Evolutionary conservation across 805 yeast genomes (phyloP), one percentile per base, ranked within the genome.

Genomic region (Metschnikowia cubensis): DNA sequence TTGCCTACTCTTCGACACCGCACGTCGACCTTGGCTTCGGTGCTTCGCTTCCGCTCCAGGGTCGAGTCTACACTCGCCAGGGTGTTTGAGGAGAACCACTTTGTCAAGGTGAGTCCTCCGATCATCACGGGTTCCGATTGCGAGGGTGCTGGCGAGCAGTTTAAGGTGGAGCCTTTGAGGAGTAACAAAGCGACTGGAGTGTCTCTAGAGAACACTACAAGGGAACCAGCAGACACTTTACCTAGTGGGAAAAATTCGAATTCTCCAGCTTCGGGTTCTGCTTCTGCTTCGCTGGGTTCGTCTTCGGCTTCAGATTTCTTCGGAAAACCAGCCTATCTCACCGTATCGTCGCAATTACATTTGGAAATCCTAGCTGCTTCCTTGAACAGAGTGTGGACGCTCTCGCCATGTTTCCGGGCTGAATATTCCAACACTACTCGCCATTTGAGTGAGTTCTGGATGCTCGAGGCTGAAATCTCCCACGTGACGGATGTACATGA

Each of bases 101-200:
- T 88, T 56, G 68, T 75, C 13, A 91, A 89, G 69, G 89, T 88
- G 0, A 74, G 83, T 22, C 96, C 98, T 3, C 99, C 99, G 6
- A 59, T 92, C 11, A 69, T 92, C 20, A 94, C 99, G 0, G 75
- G 88, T 10, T 82, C 95, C 1, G 99, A 94, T 65, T 92, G 98
- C 64, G 99, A 94, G 69, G 98, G 99, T 15, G 97, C 96, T 3
- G 98, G 98, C 4, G 98, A 94, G 63, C 80, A 87, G 53, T 94
- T 94, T 57, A 70, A 69, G 42, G 69, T 91, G 10, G 75, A 73
- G 40, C 68, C 77, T 1, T 10, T 42, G 11, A 25, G 29, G 11
- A 25, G 29, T 33, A 15, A 13, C n/a, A 4, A 6, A 14, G 15
- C 14, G 6, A 13, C 34, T 13, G 35, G 11, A 25, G 29, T 8